A percentile compares a stretch with the other conserved stretches of the same genome.
Conservation (phyloP, 495 filamentous ascomycete genomes). For the Penicillium dipodomyicola region DNA sequence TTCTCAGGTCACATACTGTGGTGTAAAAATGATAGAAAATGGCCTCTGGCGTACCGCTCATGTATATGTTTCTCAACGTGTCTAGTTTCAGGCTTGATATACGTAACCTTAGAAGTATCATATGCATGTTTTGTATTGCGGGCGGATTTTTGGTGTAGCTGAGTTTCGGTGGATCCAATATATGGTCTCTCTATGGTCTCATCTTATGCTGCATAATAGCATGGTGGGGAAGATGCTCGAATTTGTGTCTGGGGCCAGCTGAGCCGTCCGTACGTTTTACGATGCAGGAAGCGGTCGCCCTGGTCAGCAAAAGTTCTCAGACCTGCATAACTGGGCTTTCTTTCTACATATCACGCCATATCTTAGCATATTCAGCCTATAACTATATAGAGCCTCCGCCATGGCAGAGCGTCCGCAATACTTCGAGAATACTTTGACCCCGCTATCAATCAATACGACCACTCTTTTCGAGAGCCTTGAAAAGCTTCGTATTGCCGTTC, state of each 20-base stretch:
- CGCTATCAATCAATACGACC: conserved; percentile 14
- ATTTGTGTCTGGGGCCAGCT: not conserved
- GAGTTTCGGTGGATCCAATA: conserved; percentile 15
- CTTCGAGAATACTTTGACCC: conserved; percentile 25
- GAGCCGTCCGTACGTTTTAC: not conserved
- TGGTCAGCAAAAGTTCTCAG: not conserved
- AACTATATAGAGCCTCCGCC: not conserved
- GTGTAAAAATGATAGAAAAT: not conserved
- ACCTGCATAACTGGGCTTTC: not conserved
- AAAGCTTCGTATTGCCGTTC: conserved; percentile 32
- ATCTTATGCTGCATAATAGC: not conserved
- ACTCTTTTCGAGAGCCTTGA: conserved; percentile 21
- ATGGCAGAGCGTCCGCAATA: conserved; percentile 33
- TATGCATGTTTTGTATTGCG: not conserved
- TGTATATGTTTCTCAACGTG: no score
- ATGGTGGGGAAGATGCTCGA: conserved; percentile 1
- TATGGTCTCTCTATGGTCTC: not conserved
- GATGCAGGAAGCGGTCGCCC: not conserved
- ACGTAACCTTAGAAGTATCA: no score
- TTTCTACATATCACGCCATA: conserved; percentile 16
- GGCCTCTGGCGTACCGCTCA: no score
- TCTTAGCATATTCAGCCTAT: not conserved
- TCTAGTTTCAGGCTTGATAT: not conserved
- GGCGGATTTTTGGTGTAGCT: not conserved
- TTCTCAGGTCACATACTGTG: not conserved